A percentile compares a stretch with the other conserved stretches of the same genome.
Conservation (phyloP, 306 rosid species). For the Trifolium dubium region DNA sequence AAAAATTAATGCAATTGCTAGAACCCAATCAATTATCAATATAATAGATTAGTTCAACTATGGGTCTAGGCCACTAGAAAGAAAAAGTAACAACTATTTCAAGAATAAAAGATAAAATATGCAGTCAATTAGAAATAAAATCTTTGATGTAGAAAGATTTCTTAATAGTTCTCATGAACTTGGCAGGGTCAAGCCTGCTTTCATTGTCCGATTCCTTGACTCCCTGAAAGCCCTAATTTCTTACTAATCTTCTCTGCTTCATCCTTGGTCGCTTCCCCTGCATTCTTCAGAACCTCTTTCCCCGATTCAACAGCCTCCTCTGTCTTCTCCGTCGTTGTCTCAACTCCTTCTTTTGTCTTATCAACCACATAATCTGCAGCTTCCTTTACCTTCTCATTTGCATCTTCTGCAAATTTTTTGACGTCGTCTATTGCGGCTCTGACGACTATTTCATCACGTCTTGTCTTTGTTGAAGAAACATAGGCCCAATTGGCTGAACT, state of each 20-base stretch:
- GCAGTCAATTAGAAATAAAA: too few species aligned
- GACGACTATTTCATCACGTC: not conserved
- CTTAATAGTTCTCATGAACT: too few species aligned
- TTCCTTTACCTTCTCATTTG: slow-evolving; percentile 40
- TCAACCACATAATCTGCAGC: slow-evolving; percentile 23
- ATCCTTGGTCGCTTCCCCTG: slow-evolving; percentile 50
- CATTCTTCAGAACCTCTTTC: slow-evolving; percentile 37
- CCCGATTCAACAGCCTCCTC: slow-evolving; percentile 36
- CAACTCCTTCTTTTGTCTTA: slow-evolving; percentile 36
- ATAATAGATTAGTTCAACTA: too few species aligned
- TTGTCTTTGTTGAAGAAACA: slow-evolving; percentile 22
- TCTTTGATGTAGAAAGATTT: too few species aligned
- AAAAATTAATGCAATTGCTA: too few species aligned
- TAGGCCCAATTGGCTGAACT: slow-evolving; percentile 34
- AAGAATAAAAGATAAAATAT: too few species aligned
- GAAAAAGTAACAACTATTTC: too few species aligned
- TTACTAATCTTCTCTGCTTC: slow-evolving; percentile 59
- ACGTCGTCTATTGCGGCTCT: slow-evolving; percentile 33
- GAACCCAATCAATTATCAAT: too few species aligned
- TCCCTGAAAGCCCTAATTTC: slow-evolving; percentile 57
- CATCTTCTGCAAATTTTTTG: slow-evolving; percentile 11
- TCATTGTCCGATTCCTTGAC: not conserved
- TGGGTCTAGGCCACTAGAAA: too few species aligned
- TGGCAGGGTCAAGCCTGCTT: too few species aligned
- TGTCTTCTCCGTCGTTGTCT: slow-evolving; percentile 43